A percentile compares a stretch with the other conserved stretches of the same genome.
Evolutionary conservation across 805 yeast genomes (phyloP).

Genomic region (Starmerella khaoyaiensis): DNA sequence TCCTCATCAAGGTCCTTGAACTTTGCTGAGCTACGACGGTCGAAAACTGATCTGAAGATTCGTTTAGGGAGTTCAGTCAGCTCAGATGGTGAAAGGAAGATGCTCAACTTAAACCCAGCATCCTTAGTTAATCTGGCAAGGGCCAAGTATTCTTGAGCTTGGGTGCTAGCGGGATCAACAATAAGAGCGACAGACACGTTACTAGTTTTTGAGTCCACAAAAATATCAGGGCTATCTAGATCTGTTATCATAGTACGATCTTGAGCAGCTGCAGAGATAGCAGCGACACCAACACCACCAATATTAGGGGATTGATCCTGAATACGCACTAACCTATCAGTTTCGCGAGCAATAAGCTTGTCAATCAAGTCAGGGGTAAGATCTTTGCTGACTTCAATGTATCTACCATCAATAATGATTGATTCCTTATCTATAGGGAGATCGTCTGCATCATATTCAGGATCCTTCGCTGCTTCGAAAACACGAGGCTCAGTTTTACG

Average conservation of each 20-base stretch:
- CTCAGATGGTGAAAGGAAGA: conserved; percentile 25
- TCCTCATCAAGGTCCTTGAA: conserved; percentile 42
- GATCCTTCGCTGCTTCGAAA: conserved; percentile 2
- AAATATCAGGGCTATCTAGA: conserved; percentile 7
- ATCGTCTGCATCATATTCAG: neutral
- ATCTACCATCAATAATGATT: conserved; percentile 18
- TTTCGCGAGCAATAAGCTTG: conserved; percentile 14
- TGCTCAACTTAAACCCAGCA: conserved; percentile 27
- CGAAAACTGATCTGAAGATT: conserved; percentile 17
- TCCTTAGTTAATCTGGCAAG: conserved; percentile 27
- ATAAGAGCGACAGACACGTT: conserved; percentile 22
- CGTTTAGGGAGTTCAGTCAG: conserved; percentile 15
- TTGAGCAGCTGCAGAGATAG: conserved; percentile 5
- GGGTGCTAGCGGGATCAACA: conserved; percentile 60
- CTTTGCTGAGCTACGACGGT: conserved; percentile 22
- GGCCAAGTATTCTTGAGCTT: conserved; percentile 49
- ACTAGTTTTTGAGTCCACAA: neutral
- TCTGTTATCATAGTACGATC: conserved; percentile 5
- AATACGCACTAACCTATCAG: conserved; percentile 12
- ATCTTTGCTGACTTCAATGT: neutral
- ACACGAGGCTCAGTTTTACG: conserved; percentile 12
- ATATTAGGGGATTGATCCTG: conserved; percentile 6
- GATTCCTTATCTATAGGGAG: conserved; percentile 8
- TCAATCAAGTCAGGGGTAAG: conserved; percentile 4
- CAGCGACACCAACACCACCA: conserved; percentile 10